Evolutionary conservation across 2,329 filamentous ascomycete species (phyloP), one percentile per base, ranked within the genome.

Genomic region (Volutella citrinella): DNA sequence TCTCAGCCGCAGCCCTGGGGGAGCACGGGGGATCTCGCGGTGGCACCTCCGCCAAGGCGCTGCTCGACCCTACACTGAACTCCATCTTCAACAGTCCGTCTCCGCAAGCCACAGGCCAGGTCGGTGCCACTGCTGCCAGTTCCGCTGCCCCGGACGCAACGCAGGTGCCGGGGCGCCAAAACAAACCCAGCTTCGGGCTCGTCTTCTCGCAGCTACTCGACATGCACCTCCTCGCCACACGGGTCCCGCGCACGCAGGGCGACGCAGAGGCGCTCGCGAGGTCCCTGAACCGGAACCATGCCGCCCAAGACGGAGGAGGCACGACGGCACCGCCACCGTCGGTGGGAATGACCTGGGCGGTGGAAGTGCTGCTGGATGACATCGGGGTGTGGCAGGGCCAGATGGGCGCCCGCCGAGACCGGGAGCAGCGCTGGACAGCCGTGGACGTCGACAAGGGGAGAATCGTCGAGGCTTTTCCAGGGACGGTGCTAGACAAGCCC

Each of bases 351-450:
- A 58, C 57, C 2, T 74, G 69, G 61, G 64, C 65, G 1, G 58
- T 76, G 1, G 74, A 78, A 59, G 69, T 74, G 16, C 47, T 78
- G 36, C 48, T 74, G 10, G 74, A 78, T 42, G 69, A 74, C 44
- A 36, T 66, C 18, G 72, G 71, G 3, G 47, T 68, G 18, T 73
- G 68, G 69, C 55, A 59, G 45, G 54, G 45, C 3, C 47, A 26
- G 14, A 62, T 58, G 38, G 60, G 56, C 4, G 29, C 17, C 16
- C 47, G 55, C 22, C 40, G 25, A 25, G 42, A 41, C n/a, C 49
- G 76, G 32, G 76, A 80, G 55, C 69, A 75, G 62, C 61, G 68
- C 25, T 80, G 76, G 76, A 65, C 60, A 1, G 64, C 65, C 4
- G 64, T 80, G 7, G 65, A 68, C 18, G 51, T 74, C 4, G 53